These are phyloP conservation scores for Sporisorium sorghi DNA, from an alignment of 1,284 basidiomycete genomes.

Conservation along the genomic window DNA sequence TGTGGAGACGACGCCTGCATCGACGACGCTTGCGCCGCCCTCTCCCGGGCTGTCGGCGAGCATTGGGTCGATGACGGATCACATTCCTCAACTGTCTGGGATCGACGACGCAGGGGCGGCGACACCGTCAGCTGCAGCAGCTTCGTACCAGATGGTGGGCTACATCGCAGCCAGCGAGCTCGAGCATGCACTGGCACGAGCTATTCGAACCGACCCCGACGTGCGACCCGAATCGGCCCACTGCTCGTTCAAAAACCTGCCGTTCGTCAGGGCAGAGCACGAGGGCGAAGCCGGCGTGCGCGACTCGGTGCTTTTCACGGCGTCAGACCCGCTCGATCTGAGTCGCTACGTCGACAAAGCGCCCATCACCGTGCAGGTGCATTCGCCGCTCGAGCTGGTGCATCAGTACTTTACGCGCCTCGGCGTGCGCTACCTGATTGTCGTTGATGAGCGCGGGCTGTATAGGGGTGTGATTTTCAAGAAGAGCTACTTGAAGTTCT, in stretches of 20 bases:
- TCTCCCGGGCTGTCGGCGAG: slow-evolving; percentile 28
- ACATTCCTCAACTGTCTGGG: slow-evolving; percentile 68
- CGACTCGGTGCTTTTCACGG: slow-evolving; percentile 45
- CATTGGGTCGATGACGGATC: slow-evolving; percentile 25
- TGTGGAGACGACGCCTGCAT: neutral
- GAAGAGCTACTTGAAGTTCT: slow-evolving; percentile 73
- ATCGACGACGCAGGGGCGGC: slow-evolving; percentile 1
- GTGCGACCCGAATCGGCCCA: slow-evolving; percentile 11
- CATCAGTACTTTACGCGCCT: slow-evolving; percentile 74
- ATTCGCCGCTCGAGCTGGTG: slow-evolving; percentile 86
- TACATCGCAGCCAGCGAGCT: slow-evolving; percentile 92
- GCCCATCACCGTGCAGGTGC: slow-evolving; percentile 82
- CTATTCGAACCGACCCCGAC: slow-evolving; percentile 22
- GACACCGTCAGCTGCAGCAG: neutral
- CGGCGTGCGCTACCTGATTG: slow-evolving; percentile 72
- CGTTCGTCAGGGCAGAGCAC: slow-evolving; percentile 36
- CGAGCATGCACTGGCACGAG: slow-evolving; percentile 77
- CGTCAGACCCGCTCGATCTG: slow-evolving; percentile 76
- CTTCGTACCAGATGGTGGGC: slow-evolving; percentile 78
- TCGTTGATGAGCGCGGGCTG: slow-evolving; percentile 82
- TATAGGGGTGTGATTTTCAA: slow-evolving; percentile 93
- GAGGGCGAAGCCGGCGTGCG: slow-evolving; percentile 36
- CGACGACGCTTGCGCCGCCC: slow-evolving; percentile 4
- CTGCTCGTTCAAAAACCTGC: slow-evolving; percentile 53
- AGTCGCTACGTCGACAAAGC: slow-evolving; percentile 90